Evolutionary conservation across 1,284 basidiomycete genomes (phyloP).

Genomic region (Tranzscheliella williamsii): DNA sequence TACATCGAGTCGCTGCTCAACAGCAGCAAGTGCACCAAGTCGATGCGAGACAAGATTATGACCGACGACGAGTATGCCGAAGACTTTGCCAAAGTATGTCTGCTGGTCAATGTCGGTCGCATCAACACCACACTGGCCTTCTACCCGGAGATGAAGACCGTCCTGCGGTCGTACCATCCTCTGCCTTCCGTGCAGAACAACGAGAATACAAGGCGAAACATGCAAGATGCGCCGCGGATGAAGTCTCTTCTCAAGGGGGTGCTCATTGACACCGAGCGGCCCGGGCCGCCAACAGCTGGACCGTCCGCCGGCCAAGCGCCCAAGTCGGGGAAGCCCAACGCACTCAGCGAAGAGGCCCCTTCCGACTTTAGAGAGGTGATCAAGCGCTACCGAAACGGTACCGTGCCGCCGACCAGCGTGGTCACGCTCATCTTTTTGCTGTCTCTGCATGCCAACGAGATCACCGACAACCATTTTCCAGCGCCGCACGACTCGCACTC

Average conservation of each 20-base stretch:
- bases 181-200: conserved; percentile 75
- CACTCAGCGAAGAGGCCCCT: conserved; percentile 50
- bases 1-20: conserved; percentile 79
- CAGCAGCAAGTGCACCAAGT: conserved; percentile 81
- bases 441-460: conserved; percentile 42
- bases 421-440: conserved; percentile 57
- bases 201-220: conserved; percentile 69
- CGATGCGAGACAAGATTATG: conserved; percentile 80
- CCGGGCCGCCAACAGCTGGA: conserved; percentile 45
- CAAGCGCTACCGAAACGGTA: conserved; percentile 37
- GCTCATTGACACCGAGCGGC: conserved; percentile 71
- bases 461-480: conserved; percentile 50
- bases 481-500: conserved; percentile 50
- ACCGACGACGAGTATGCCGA: conserved; percentile 77
- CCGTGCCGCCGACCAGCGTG: conserved; percentile 49
- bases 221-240: conserved; percentile 80
- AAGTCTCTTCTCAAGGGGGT: conserved; percentile 77
- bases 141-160: conserved; percentile 75
- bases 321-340: conserved; percentile 27
- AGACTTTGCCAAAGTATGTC: conserved; percentile 76
- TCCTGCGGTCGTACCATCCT: conserved; percentile 78
- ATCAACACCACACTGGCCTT: conserved; percentile 92
- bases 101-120: conserved; percentile 86
- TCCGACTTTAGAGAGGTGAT: conserved; percentile 48
- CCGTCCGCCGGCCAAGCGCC: conserved; percentile 36